Evolutionary conservation across 176 grass and related monocot genomes (phyloP), one percentile per base, ranked within the genome.

Genomic region (Rhynchospora breviuscula): DNA sequence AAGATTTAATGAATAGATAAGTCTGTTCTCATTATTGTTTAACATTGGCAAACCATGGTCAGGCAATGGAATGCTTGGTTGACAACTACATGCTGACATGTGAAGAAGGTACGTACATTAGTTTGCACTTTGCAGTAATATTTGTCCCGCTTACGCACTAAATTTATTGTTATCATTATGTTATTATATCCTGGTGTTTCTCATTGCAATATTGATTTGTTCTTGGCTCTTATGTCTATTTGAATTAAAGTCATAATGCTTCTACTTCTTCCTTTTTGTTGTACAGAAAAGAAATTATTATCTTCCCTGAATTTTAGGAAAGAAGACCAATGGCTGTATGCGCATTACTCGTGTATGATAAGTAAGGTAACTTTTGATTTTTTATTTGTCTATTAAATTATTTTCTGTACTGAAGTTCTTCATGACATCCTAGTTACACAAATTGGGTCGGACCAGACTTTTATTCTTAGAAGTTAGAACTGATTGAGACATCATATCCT

Each of bases 31-130:
- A 68, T 59, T 68, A 8, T 63, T 82, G 46, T 64, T 81, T 76
- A 47, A 31, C 35, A 64, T 78, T 83, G 76, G 59, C 86, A 49
- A 15, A 67, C 43, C 61, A 43, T 81, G 2, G 89, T 72, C 86
- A 98, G 96, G 92, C 96, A 84, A 87, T 98, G 19, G 93, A 98
- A 90, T 95, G 96, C 78, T 87, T 98, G 79, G 86, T 98, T 17
- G 96, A 98, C 86, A 98, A 95, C 68, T 98, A 98, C 87, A 98
- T 98, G 96, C 87, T 98, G 62, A 93, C 96, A 5, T 95, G 89
- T 7, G 91, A 95, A 68, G 96, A 98, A 93, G 96, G 96, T 98
- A 60, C 86, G 3, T 40, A 40, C 35, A 40, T 40, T 40, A 40
- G 35, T 40, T 40, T 40, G 33, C 33, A 70, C 17, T 17, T 74